phyloP scores from a whole-genome alignment of 2,329 filamentous ascomycete genomes.

The Neonectria coccinea region DNA sequence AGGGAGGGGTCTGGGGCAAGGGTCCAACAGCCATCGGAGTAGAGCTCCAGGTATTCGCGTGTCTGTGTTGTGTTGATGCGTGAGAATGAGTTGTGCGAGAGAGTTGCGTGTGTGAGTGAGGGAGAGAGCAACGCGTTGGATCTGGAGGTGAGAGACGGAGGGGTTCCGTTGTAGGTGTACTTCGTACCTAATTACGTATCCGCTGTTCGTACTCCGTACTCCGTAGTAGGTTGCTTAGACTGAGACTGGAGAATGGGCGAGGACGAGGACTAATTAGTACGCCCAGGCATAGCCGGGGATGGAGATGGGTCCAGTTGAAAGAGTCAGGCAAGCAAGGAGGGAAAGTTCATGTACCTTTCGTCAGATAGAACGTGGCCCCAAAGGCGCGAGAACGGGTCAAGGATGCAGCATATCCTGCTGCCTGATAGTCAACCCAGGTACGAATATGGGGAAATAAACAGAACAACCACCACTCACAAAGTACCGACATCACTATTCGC shows the following conservation, averaged over 20 bases:
- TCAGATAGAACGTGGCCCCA: constrained; percentile 11
- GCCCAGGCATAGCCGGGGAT: background rate
- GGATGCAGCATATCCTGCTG: background rate
- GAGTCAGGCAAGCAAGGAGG: constrained; percentile 13
- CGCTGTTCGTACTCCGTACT: background rate
- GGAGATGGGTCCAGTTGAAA: constrained; percentile 10
- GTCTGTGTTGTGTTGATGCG: background rate
- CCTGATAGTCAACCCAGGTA: background rate
- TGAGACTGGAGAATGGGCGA: constrained; percentile 19
- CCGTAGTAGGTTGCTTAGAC: constrained; percentile 11
- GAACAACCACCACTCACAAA: constrained; percentile 13
- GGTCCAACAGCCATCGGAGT: constrained; percentile 30
- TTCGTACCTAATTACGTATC: background rate
- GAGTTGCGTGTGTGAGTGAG: constrained; percentile 10
- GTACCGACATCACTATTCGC: background rate
- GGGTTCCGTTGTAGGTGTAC: constrained; percentile 8
- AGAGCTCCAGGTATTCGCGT: background rate
- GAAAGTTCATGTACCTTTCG: constrained; percentile 17
- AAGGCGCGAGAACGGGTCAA: constrained; percentile 18
- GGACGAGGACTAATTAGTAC: constrained; percentile 8
- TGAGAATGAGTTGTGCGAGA: background rate
- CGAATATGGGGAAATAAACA: constrained; percentile 1
- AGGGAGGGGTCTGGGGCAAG: constrained; percentile 29
- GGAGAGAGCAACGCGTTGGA: constrained; percentile 6
- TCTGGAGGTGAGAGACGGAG: background rate